Percentiles rank a stretch among this genome's conserved stretches.
Evolutionary conservation across 1,139 yeast species (phyloP).

Genomic region (Taphrina sp.): DNA sequence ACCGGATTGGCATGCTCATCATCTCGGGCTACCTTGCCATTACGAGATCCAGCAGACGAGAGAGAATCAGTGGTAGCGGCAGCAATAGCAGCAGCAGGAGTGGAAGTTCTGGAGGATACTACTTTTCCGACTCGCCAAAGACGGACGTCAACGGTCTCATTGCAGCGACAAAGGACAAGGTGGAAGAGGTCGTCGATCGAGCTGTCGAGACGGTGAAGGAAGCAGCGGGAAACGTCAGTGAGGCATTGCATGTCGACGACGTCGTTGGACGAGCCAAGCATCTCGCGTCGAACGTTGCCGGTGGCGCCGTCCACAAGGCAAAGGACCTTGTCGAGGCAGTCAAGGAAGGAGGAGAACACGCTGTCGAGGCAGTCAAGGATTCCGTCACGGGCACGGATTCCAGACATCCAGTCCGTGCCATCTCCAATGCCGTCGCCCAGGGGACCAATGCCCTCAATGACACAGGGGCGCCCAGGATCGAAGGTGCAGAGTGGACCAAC

Average conservation of each 20-base stretch:
- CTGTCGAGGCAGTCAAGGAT: too few species aligned
- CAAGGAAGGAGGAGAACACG: too few species aligned
- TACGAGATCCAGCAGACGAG: background rate
- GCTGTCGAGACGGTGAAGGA: slow-evolving; percentile 27
- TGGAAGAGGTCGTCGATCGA: slow-evolving; percentile 23
- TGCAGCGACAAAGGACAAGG: slow-evolving; percentile 21
- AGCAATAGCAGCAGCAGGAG: too few species aligned
- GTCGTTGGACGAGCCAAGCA: too few species aligned
- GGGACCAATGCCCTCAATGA: too few species aligned
- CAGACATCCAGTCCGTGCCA: background rate
- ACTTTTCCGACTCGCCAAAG: slow-evolving; percentile 28
- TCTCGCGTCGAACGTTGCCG: background rate
- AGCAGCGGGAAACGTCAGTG: slow-evolving; percentile 15
- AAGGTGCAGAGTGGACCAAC: slow-evolving; percentile 5
- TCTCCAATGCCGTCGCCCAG: slow-evolving; percentile 11
- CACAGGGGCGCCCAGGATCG: slow-evolving; percentile 4
- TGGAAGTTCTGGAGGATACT: background rate
- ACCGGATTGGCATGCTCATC: slow-evolving; percentile 17
- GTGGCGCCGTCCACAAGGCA: slow-evolving; percentile 3
- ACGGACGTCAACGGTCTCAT: slow-evolving; percentile 31
- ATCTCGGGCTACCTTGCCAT: slow-evolving; percentile 27
- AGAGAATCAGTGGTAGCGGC: background rate
- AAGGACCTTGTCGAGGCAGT: background rate
- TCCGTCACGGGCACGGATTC: too few species aligned
- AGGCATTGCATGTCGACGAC: slow-evolving; percentile 9